Percentiles rank a stretch among this genome's conserved stretches.
These are phyloP conservation scores for Plectosphaerella sp. DNA, from an alignment of 2,329 filamentous ascomycete species.

Conservation along the genomic window DNA sequence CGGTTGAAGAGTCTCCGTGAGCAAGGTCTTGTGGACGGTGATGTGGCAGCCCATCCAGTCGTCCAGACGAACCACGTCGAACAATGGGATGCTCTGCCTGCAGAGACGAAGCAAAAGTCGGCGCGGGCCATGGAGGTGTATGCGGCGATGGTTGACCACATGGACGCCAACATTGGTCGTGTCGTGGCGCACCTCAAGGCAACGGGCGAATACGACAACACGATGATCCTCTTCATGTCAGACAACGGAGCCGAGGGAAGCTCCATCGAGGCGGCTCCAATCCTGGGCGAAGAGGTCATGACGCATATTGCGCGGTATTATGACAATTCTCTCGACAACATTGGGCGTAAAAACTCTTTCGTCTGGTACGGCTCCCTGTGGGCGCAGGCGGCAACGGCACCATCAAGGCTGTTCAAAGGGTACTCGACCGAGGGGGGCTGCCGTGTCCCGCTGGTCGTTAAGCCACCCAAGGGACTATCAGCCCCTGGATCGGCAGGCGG, in stretches of 20 bases:
- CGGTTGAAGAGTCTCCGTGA: constrained; percentile 52
- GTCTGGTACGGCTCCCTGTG: constrained; percentile 57
- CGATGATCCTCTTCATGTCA: constrained; percentile 58
- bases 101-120: constrained; percentile 42
- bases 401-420: constrained; percentile 28
- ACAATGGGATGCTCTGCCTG: constrained; percentile 40
- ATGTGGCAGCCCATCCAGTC: constrained; percentile 46
- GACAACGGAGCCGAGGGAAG: constrained; percentile 61
- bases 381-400: constrained; percentile 37
- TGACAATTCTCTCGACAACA: constrained; percentile 42
- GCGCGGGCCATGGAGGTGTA: constrained; percentile 56
- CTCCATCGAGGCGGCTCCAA: constrained; percentile 53
- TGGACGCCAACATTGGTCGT: constrained; percentile 56
- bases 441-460: constrained; percentile 44
- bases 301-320: constrained; percentile 37
- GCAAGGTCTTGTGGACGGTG: constrained; percentile 47
- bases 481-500: not conserved
- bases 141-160: constrained; percentile 60
- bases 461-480: constrained; percentile 1
- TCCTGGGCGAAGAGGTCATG: constrained; percentile 49
- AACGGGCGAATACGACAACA: constrained; percentile 58
- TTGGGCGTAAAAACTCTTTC: constrained; percentile 4
- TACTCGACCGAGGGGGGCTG: constrained; percentile 44
- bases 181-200: constrained; percentile 51
- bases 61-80: constrained; percentile 41